Base-by-base conservation (phyloP, 768 basidiomycete species). In the Crassisporium funariophilum region DNA sequence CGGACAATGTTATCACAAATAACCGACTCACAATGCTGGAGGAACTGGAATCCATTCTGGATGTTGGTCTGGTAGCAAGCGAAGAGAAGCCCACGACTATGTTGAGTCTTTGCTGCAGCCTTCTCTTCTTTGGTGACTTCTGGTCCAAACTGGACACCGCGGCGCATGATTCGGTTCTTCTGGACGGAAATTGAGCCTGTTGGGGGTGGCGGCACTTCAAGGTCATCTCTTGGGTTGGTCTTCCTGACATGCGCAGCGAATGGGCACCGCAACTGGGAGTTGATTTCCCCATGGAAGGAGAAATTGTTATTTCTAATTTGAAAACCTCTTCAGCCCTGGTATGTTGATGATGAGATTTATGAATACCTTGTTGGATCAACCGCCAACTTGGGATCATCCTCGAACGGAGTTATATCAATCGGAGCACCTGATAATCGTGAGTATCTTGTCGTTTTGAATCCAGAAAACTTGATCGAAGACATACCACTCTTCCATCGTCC, bases 401-500 rank as follows among this genome's bases (percentile, higher is more conserved):
- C 52, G 58, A 71, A 68, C 3, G 77, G 78, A 1, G 68, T 52
- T 4, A 72, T 47, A 38, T 76, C 75, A 43, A 80, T 64, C 4
- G 79, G 79, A 9, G 78, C 70, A 50, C 73, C 73, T 73, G 17
- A 15, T 5, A 5, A 21, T 24, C 24, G 29, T 43, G 15, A 27
- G 23, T 23, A 29, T 21, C 13, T 58, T 10, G 22, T 27, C 25
- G 20, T 20, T n/a, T 21, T 13, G 7, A 16, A 5, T 4, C 11
- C 17, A 24, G 7, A 43, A 31, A 21, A 15, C 20, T 16, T n/a
- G n/a, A n/a, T n/a, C n/a, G n/a, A 41, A 5, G n/a, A 56, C 70
- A 33, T 56, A 74, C 77, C 76, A 38, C 75, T 77, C 70, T 77
- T 78, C 78, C 78, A 81, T 15, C 80, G 66, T 10, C 80, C 80